Conservation (phyloP, 1,284 basidiomycete species). For the Naganishia sp. region DNA sequence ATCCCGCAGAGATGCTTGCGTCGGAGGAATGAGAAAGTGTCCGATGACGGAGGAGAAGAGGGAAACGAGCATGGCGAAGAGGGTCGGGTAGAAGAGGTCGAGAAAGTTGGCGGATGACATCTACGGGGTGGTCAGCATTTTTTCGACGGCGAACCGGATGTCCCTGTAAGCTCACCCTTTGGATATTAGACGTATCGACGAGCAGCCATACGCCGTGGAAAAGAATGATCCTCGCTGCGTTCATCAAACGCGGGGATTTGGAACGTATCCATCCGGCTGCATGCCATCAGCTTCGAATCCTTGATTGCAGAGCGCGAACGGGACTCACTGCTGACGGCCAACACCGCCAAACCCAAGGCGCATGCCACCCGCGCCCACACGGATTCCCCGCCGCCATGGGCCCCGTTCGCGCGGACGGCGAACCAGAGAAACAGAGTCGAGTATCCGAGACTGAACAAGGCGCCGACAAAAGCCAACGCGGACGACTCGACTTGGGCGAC, state of each 20-base stretch:
- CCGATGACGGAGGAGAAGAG: conserved; percentile 41
- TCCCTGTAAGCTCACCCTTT: conserved; percentile 34
- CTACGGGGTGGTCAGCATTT: conserved; percentile 6
- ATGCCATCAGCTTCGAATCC: neutral
- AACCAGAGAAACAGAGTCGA: conserved; percentile 34
- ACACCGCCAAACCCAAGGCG: conserved; percentile 44
- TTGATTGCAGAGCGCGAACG: neutral
- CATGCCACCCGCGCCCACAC: conserved; percentile 41
- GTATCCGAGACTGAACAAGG: conserved; percentile 45
- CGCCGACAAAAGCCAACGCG: conserved; percentile 46
- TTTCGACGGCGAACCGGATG: neutral
- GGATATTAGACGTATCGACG: conserved; percentile 43
- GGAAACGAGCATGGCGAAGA: conserved; percentile 47
- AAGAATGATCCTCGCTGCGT: conserved; percentile 46
- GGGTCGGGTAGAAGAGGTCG: conserved; percentile 46
- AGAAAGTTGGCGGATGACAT: conserved; percentile 38
- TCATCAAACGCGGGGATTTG: conserved; percentile 44
- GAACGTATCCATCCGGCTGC: conserved; percentile 48
- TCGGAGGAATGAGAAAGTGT: conserved; percentile 26
- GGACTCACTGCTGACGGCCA: conserved; percentile 45
- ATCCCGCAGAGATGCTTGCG: conserved; percentile 16
- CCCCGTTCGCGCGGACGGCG: conserved; percentile 43
- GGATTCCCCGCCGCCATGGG: conserved; percentile 35
- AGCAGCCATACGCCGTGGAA: conserved; percentile 52
- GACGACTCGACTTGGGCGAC: conserved; percentile 46